Conservation (phyloP, 805 yeast species). For the Cyberlindnera japonica region DNA sequence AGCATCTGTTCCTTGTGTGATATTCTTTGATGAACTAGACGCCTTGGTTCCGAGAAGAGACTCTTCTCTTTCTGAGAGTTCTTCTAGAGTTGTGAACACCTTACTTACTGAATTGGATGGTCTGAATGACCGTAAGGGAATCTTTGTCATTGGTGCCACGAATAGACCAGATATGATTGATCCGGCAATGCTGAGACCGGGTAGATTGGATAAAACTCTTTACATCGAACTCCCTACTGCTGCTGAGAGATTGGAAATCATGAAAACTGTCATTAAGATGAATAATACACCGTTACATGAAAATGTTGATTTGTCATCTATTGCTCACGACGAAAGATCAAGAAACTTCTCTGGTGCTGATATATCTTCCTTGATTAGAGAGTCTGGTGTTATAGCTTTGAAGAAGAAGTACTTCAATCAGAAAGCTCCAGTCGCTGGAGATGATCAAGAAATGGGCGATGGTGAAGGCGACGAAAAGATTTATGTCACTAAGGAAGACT, state of each 20-base stretch:
- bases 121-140: constrained; percentile 85
- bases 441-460: constrained; percentile 46
- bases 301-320: constrained; percentile 53
- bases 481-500: constrained; percentile 62
- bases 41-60: constrained; percentile 95
- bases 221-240: constrained; percentile 85
- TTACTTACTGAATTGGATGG: constrained; percentile 94
- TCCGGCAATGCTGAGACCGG: constrained; percentile 97
- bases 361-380: constrained; percentile 84
- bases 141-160: constrained; percentile 94
- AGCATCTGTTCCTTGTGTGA: constrained; percentile 89
- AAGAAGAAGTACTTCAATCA: constrained; percentile 63
- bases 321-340: constrained; percentile 78
- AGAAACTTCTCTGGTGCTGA: constrained; percentile 96
- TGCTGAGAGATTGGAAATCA: constrained; percentile 75
- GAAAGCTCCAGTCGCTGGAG: constrained; percentile 38
- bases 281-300: constrained; percentile 72
- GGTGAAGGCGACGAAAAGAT: constrained; percentile 41
- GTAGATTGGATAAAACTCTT: constrained; percentile 88
- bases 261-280: constrained; percentile 66
- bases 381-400: constrained; percentile 88
- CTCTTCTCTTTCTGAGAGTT: constrained; percentile 79
- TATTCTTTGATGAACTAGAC: constrained; percentile 94
- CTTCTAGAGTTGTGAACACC: constrained; percentile 92
- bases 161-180: constrained; percentile 98